A percentile compares a stretch with the other conserved stretches of the same genome.
These are phyloP conservation scores for Isatis tinctoria DNA, from an alignment of 345 rosid genomes.

Conservation along the genomic window DNA sequence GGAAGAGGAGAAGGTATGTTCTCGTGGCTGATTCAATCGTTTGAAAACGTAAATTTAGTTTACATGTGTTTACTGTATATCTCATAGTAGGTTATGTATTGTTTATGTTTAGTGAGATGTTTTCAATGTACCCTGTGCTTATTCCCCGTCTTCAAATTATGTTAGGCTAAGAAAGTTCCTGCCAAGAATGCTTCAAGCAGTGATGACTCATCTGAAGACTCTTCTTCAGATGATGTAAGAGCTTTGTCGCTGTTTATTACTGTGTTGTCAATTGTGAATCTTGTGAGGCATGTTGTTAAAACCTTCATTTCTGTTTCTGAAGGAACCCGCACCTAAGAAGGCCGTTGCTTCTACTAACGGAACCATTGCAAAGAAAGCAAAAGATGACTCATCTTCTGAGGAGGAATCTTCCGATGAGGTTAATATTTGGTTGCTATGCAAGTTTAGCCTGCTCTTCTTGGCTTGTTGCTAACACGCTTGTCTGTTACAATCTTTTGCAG, in stretches of 20 bases:
- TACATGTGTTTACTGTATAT: too few species aligned
- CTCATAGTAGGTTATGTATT: neutral
- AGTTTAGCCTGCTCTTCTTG: neutral
- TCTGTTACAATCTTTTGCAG: neutral
- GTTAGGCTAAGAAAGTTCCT: conserved; percentile 27
- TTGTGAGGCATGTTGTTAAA: neutral
- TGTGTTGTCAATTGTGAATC: neutral
- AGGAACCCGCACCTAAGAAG: conserved; percentile 45
- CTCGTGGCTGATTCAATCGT: neutral
- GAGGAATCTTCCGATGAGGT: conserved; percentile 47
- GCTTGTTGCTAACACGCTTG: neutral
- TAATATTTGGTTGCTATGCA: neutral
- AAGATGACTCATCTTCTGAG: conserved; percentile 45
- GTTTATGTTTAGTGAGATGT: neutral
- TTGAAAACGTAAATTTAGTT: neutral
- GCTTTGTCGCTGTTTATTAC: neutral
- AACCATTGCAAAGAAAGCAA: conserved; percentile 34
- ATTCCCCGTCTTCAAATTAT: neutral
- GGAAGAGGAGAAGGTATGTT: conserved; percentile 52
- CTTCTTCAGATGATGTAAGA: conserved; percentile 31
- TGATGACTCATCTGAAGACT: conserved; percentile 33
- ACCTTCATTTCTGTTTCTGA: neutral
- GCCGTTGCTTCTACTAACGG: conserved; percentile 43
- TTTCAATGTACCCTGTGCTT: neutral
- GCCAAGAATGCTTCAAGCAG: conserved; percentile 41